Percentiles rank a stretch among this genome's conserved stretches.
phyloP scores from a whole-genome alignment of 2,329 filamentous ascomycete genomes.

The Venturia pyrina region DNA sequence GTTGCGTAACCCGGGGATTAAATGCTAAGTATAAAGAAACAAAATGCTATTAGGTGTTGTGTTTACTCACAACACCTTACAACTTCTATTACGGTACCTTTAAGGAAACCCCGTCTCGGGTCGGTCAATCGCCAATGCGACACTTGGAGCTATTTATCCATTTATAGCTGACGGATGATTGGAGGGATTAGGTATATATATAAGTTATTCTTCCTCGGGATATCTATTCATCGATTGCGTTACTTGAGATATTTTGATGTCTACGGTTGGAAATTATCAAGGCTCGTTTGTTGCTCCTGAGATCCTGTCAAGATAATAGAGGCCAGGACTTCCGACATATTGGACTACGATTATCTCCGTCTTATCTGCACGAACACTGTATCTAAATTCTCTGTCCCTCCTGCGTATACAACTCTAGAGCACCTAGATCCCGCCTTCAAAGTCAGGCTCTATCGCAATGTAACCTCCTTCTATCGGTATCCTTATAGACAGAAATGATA shows the following conservation, averaged over 20 bases:
- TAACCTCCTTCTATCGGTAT: background rate
- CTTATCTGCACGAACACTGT: too few relatives aligned
- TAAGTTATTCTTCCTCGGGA: background rate
- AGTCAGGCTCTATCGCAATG: too few relatives aligned
- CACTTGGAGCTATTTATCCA: background rate
- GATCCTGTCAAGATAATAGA: too few relatives aligned
- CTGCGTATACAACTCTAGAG: too few relatives aligned
- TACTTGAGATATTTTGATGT: too few relatives aligned
- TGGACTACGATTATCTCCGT: too few relatives aligned
- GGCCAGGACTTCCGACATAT: too few relatives aligned
- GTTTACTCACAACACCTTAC: background rate
- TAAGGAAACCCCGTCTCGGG: background rate
- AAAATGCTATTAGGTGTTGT: background rate
- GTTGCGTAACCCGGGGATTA: background rate
- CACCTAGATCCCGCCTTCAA: too few relatives aligned
- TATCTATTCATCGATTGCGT: too few relatives aligned
- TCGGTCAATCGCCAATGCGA: background rate
- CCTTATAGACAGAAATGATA: background rate
- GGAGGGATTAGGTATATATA: background rate
- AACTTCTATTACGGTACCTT: background rate
- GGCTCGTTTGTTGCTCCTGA: too few relatives aligned
- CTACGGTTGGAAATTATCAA: too few relatives aligned
- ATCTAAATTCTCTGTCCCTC: too few relatives aligned
- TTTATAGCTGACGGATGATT: background rate
- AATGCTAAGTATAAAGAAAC: background rate